A percentile compares a stretch with the other conserved stretches of the same genome.
Evolutionary conservation across 2,329 filamentous ascomycete species (phyloP).

Genomic region (Echinosphaeria canescens): DNA sequence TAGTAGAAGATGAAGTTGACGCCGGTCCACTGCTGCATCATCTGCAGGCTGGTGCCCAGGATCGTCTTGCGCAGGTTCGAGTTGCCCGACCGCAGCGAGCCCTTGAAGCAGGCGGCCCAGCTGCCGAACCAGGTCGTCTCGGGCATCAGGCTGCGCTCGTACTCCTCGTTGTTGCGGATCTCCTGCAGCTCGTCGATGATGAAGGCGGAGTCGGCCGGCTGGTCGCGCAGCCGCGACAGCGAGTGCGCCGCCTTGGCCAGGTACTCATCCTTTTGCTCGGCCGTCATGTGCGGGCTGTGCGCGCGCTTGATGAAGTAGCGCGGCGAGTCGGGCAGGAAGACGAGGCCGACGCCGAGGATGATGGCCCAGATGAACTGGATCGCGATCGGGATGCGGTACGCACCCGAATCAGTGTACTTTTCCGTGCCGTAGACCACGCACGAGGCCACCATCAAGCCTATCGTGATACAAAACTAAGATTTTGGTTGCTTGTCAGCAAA

Average conservation of each 20-base stretch:
- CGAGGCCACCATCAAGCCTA: constrained; percentile 47
- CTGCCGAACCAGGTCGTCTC: constrained; percentile 30
- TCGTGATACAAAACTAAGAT: constrained; percentile 57
- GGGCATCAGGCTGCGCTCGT: constrained; percentile 39
- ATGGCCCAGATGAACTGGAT: constrained; percentile 36
- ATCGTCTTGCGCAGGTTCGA: constrained; percentile 35
- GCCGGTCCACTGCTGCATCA: constrained; percentile 39
- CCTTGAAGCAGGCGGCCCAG: constrained; percentile 36
- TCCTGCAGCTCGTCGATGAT: constrained; percentile 51
- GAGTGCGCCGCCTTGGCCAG: constrained; percentile 34
- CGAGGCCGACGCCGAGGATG: constrained; percentile 14
- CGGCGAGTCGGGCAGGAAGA: constrained; percentile 37
- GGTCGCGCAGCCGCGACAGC: constrained; percentile 39
- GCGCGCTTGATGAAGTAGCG: constrained; percentile 53
- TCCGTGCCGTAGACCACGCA: constrained; percentile 48
- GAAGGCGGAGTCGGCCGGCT: constrained; percentile 39
- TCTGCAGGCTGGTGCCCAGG: constrained; percentile 31
- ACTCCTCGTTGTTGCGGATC: constrained; percentile 53
- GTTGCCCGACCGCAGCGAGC: constrained; percentile 29
- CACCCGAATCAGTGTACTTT: constrained; percentile 30
- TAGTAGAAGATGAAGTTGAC: constrained; percentile 60
- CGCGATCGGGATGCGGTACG: constrained; percentile 50
- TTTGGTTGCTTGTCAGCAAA: no score
- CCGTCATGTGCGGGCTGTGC: no score
- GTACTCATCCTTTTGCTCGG: no score